These are phyloP conservation scores for Salix exigua DNA, from an alignment of 345 rosid genomes.

Conservation along the genomic window DNA sequence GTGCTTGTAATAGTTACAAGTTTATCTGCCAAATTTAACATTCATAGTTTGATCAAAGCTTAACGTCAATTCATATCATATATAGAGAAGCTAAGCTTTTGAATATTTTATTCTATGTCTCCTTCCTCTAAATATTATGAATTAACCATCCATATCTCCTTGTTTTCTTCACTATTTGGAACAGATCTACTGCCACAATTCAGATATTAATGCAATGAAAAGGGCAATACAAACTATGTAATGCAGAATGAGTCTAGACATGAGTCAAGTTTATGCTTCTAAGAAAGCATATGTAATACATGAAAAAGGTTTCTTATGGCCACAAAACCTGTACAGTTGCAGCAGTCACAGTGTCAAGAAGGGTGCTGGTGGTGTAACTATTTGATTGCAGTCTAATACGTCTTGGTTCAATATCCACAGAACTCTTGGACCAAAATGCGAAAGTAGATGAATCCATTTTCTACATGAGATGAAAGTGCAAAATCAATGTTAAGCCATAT, in stretches of 20 bases:
- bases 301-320: background rate
- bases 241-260: background rate
- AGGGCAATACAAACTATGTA: background rate
- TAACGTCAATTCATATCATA: background rate
- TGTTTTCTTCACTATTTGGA: background rate
- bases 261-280: background rate
- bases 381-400: conserved; percentile 94
- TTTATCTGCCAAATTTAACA: background rate
- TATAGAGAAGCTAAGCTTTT: background rate
- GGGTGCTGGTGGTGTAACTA: conserved; percentile 80
- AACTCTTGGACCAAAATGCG: conserved; percentile 96
- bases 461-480: conserved; percentile 30
- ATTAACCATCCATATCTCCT: background rate
- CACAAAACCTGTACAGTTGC: conserved; percentile 90
- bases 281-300: background rate
- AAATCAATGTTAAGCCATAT: conserved; percentile 3
- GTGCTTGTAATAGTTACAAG: background rate
- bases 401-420: conserved; percentile 86
- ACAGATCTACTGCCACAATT: background rate
- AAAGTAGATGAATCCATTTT: conserved; percentile 72
- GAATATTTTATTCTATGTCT: background rate
- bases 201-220: background rate
- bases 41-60: background rate
- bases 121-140: background rate
- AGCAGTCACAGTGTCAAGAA: conserved; percentile 90